Percentiles rank a stretch among this genome's conserved stretches.
phyloP scores from a whole-genome alignment of 306 rosid species.

The Quercus suber region DNA sequence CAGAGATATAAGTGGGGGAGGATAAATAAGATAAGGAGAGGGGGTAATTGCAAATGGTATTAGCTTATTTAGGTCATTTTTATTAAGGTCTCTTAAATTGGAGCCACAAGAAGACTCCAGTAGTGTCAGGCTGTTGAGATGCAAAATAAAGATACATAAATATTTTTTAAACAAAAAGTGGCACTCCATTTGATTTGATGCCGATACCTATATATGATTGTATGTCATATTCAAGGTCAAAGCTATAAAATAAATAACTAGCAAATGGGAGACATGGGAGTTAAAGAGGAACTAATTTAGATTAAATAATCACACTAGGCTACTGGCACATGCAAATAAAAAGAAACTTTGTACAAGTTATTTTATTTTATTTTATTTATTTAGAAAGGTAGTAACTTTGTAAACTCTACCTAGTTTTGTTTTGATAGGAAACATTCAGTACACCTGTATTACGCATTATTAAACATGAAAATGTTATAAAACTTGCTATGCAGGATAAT shows the following conservation, averaged over 20 bases:
- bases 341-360: not conserved
- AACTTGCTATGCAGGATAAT: not conserved
- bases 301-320: not conserved
- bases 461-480: not conserved
- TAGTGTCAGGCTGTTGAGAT: not conserved
- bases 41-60: not conserved
- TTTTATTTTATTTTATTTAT: no score
- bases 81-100: not conserved
- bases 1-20: not conserved
- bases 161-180: not conserved
- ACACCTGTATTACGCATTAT: not conserved
- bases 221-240: not conserved
- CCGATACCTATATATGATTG: no score
- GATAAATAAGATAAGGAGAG: not conserved
- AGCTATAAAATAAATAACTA: not conserved
- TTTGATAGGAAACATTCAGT: not conserved
- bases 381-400: no score
- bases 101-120: not conserved
- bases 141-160: not conserved
- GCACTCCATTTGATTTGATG: not conserved
- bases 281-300: not conserved
- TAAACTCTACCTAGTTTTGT: not conserved
- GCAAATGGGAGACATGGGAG: not conserved
- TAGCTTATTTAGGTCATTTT: not conserved
- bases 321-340: not conserved